Evolutionary conservation across 768 basidiomycete species (phyloP), one percentile per base, ranked within the genome.

Genomic region (Amanita phalloides): DNA sequence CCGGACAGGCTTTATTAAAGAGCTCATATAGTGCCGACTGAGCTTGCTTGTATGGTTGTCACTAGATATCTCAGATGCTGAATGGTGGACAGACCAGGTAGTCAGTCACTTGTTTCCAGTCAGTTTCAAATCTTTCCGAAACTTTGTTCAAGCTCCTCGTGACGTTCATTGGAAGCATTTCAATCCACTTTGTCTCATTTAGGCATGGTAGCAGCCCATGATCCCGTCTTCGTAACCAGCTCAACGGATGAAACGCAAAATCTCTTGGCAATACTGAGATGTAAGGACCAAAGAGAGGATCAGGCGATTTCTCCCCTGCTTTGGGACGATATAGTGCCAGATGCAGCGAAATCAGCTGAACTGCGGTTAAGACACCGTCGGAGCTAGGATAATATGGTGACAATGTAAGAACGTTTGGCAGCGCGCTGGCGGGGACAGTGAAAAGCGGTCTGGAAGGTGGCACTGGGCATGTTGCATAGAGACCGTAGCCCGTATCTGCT

Each of bases 231-330:
- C 77, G 71, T 4, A 76, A 53, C 90, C 89, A 92, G 17, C 82
- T 77, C n/a, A 96, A 70, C 4, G 94, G 95, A 67, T 96, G 92
- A 23, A 71, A 70, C 38, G 73, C 73, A 63, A 98, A 94, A 26
- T 81, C 66, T 50, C 63, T 62, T 2, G 95, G 95, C 25, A 97
- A 68, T 1, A 81, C 74, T 0, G 84, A 81, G 43, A 96, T 81
- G 62, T 91, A 96, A 1, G 89, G 84, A 25, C 84, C 79, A 63
- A 83, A 84, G 11, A 63, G 63, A 57, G 75, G 68, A 58, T 88
- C 85, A 23, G 54, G 55, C 20, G 79, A 81, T 14, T 69, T 67
- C 2, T 60, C 64, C n/a, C 52, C 56, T 36, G 58, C 58, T 32
- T 54, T 49, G 1, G 84, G 85, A 39, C 75, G 76, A 66, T 87